Evolutionary conservation across 2,329 filamentous ascomycete genomes (phyloP).

Genomic region (Aspergillus pseudoterreus): DNA sequence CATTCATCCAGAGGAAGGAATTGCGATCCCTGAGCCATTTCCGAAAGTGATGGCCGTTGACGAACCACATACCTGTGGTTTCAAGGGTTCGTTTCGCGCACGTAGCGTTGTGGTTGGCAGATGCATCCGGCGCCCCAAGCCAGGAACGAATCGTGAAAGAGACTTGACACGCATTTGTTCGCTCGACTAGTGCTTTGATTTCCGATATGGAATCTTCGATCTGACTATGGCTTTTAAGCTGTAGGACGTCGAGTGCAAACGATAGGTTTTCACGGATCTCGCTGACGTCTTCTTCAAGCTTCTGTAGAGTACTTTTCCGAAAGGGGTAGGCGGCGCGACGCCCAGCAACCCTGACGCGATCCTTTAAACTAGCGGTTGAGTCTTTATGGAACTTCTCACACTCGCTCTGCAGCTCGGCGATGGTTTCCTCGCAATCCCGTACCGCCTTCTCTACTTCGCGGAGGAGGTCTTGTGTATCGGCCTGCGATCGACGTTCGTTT

Average conservation of each 20-base stretch:
- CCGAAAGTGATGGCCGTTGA: conserved; percentile 8
- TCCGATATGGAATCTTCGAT: background rate
- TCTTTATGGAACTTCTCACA: background rate
- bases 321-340: conserved; percentile 23
- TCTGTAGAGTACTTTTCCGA: conserved; percentile 35
- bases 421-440: background rate
- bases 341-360: conserved; percentile 7
- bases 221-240: conserved; percentile 14
- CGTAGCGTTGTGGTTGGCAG: background rate
- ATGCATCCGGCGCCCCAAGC: background rate
- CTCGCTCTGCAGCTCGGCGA: background rate
- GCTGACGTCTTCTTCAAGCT: conserved; percentile 36
- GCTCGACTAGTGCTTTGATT: background rate
- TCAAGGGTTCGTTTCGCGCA: background rate
- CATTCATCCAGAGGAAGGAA: conserved; percentile 28
- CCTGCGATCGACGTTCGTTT: background rate
- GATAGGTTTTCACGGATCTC: conserved; percentile 29
- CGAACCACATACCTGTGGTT: background rate
- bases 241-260: conserved; percentile 29
- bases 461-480: background rate
- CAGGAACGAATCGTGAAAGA: background rate
- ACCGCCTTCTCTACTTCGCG: background rate
- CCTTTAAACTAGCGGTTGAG: background rate
- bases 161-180: background rate
- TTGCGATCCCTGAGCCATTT: conserved; percentile 21